phyloP scores from a whole-genome alignment of 345 rosid genomes.

The Rhodamnia rubescens region DNA sequence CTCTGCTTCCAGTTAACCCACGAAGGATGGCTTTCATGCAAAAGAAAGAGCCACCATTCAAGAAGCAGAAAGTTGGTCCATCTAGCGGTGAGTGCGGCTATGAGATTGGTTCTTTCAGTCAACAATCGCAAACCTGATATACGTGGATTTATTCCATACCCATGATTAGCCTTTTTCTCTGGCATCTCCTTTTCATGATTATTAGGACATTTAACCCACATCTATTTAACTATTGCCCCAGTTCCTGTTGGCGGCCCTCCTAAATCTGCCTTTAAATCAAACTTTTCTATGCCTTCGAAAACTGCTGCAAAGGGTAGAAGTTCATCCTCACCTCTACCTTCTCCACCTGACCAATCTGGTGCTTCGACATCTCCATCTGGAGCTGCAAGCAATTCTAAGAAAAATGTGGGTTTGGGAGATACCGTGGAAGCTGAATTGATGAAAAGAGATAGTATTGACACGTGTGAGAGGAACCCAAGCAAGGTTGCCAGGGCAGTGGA shows the following conservation, averaged over 20 bases:
- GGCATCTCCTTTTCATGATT: not conserved
- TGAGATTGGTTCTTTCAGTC: not conserved
- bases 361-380: constrained; percentile 41
- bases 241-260: constrained; percentile 29
- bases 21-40: constrained; percentile 49
- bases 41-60: constrained; percentile 70
- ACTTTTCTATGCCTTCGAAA: constrained; percentile 15
- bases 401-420: constrained; percentile 27
- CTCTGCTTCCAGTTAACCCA: constrained; percentile 50
- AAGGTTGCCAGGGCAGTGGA: constrained; percentile 20
- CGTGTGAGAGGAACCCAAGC: constrained; percentile 42
- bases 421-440: constrained; percentile 19
- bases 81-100: constrained; percentile 40
- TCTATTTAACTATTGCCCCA: constrained; percentile 7
- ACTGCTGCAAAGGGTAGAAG: constrained; percentile 37
- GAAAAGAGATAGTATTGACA: constrained; percentile 35
- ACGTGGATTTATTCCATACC: not conserved
- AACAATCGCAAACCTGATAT: not conserved
- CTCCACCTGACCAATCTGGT: constrained; percentile 46
- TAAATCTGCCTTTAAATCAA: constrained; percentile 48
- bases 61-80: constrained; percentile 77
- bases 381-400: constrained; percentile 34
- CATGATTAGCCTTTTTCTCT: not conserved
- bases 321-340: constrained; percentile 62
- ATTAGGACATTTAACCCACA: not conserved